Conservation (phyloP, 2,329 filamentous ascomycete genomes). For the Aureobasidium lini region DNA sequence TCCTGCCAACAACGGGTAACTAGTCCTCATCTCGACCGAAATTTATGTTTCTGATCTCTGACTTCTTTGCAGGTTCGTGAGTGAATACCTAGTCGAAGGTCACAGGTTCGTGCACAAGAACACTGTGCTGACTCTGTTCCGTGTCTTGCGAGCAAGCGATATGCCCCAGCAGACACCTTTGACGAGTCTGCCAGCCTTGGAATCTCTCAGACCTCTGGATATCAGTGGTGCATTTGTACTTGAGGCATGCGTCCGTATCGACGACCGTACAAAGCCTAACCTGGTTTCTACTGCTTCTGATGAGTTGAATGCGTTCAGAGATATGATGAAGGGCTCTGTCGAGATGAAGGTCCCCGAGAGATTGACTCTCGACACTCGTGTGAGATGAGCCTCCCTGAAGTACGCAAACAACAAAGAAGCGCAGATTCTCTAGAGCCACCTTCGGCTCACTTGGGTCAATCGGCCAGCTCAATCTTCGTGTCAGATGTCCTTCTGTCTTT, state of each 20-base stretch:
- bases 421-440: too few relatives aligned
- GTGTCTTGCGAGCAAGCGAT: conserved; percentile 39
- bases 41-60: conserved; percentile 16
- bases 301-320: conserved; percentile 49
- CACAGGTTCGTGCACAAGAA: conserved; percentile 52
- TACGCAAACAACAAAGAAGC: neutral
- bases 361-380: conserved; percentile 52
- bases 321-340: conserved; percentile 49
- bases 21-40: neutral
- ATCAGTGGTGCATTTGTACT: conserved; percentile 51
- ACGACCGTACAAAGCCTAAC: conserved; percentile 47
- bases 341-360: conserved; percentile 52
- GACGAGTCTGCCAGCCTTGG: conserved; percentile 35
- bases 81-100: conserved; percentile 50
- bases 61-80: conserved; percentile 41
- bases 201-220: conserved; percentile 45
- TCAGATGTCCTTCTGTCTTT: too few relatives aligned
- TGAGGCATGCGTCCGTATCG: conserved; percentile 50
- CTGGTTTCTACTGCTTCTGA: conserved; percentile 47
- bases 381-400: conserved; percentile 37
- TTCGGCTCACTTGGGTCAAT: too few relatives aligned
- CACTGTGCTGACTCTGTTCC: conserved; percentile 49
- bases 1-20: conserved; percentile 7
- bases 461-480: too few relatives aligned
- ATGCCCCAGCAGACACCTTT: conserved; percentile 25